A percentile compares a stretch with the other conserved stretches of the same genome.
These are phyloP conservation scores for Trametes elegans DNA, from an alignment of 768 basidiomycete species.

Conservation along the genomic window DNA sequence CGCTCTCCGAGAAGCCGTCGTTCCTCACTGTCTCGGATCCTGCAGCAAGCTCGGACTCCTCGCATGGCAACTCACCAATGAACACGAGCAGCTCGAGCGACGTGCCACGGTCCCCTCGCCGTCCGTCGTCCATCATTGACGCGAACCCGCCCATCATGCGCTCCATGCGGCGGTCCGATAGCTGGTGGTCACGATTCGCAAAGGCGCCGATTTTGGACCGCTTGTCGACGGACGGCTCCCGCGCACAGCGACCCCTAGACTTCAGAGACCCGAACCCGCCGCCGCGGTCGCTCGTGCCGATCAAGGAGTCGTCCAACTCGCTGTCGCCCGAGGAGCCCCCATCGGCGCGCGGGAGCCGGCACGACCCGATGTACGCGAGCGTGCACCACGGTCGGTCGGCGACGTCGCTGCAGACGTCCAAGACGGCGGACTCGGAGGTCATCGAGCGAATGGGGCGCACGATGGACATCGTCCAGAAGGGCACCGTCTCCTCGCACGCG, in stretches of 20 bases:
- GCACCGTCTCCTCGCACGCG: conserved; percentile 24
- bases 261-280: conserved; percentile 81
- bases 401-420: conserved; percentile 51
- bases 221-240: conserved; percentile 35
- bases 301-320: conserved; percentile 51
- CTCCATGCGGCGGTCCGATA: conserved; percentile 62
- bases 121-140: conserved; percentile 43
- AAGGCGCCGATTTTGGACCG: conserved; percentile 65
- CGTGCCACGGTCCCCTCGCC: conserved; percentile 27
- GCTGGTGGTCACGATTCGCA: conserved; percentile 78
- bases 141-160: conserved; percentile 39
- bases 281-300: conserved; percentile 57
- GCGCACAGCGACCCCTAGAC: conserved; percentile 35
- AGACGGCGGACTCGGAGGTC: conserved; percentile 66
- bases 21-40: conserved; percentile 21
- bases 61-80: conserved; percentile 22
- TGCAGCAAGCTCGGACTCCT: conserved; percentile 18
- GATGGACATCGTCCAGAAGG: conserved; percentile 68
- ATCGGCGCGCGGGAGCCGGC: conserved; percentile 13
- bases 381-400: conserved; percentile 34
- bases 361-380: conserved; percentile 26
- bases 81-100: conserved; percentile 30
- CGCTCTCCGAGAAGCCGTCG: conserved; percentile 26
- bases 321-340: conserved; percentile 18
- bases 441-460: conserved; percentile 63